Base-by-base conservation (phyloP, 257 asterid species). In the Ocimum tenuiflorum region DNA sequence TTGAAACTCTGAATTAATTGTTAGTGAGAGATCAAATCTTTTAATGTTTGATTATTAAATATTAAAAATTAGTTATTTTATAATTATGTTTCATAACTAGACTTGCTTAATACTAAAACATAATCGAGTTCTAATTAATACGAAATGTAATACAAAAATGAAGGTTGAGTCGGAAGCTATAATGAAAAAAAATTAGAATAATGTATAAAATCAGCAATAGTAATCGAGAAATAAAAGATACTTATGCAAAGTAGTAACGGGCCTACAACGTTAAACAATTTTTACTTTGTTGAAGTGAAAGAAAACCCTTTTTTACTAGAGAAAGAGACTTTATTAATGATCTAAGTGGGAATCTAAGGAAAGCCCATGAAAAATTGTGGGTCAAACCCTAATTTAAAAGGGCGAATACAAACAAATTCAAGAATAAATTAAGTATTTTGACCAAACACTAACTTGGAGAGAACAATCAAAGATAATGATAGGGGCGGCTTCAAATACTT, bases 321-420 rank as follows among this genome's bases (percentile, higher is more conserved):
- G 45, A 41, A 35, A 33, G 15, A n/a, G 29, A 31, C 5, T 14
- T n/a, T 1, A 20, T 24, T 14, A 14, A 15, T 33, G 29, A 33
- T 11, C 0, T 43, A 50, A 68, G 71, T 74, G 75, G 75, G 75
- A 75, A 69, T 63, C 18, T 56, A 55, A 57, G 72, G 75, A 24
- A 50, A 60, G 70, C 70, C 72, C 69, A 75, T 59, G 43, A 64
- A 70, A 31, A 41, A 3, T 70, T 57, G 76, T 52, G 54, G 69
- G 76, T 58, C 76, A 52, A 69, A 58, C 46, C 23, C 55, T n/a
- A 56, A 39, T 36, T 63, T 27, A 31, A 60, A 60, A 11, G 39
- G 6, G 45, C 52, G 31, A 12, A 12, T 14, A 46, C 8, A 48
- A 20, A 50, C 20, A 63, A 61, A 69, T 10, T 12, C 3, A 46